These are phyloP conservation scores for Arachis stenosperma DNA, from an alignment of 306 rosid genomes.

Conservation along the genomic window DNA sequence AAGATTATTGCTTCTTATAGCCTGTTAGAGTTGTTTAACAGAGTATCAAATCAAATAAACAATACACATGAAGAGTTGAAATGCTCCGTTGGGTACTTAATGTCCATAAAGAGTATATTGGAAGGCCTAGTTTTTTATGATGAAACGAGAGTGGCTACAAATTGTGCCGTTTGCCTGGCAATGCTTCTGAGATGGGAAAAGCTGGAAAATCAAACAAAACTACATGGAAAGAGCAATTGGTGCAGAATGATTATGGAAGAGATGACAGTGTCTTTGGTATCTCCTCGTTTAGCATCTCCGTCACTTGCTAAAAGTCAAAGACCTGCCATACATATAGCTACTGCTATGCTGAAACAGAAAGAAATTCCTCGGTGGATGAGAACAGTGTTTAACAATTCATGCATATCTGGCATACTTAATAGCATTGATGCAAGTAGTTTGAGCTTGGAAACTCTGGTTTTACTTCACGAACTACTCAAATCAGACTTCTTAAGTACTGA, in stretches of 20 bases:
- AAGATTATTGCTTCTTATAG: constrained; percentile 74
- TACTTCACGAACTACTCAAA: constrained; percentile 67
- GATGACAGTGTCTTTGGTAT: constrained; percentile 66
- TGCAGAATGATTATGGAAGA: constrained; percentile 84
- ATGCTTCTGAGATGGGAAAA: constrained; percentile 67
- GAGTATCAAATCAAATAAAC: constrained; percentile 64
- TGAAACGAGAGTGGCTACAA: constrained; percentile 72
- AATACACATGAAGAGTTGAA: constrained; percentile 54
- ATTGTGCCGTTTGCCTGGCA: constrained; percentile 74
- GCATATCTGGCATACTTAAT: constrained; percentile 73
- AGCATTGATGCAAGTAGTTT: constrained; percentile 57
- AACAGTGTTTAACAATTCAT: constrained; percentile 59
- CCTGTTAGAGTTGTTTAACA: constrained; percentile 70
- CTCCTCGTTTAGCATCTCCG: constrained; percentile 67
- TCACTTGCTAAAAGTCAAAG: constrained; percentile 53
- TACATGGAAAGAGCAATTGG: constrained; percentile 60
- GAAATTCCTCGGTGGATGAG: constrained; percentile 75
- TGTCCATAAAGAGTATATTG: constrained; percentile 65
- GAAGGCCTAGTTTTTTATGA: constrained; percentile 73
- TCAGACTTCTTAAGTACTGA: constrained; percentile 56
- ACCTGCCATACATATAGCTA: constrained; percentile 65
- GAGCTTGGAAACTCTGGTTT: constrained; percentile 61
- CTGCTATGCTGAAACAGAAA: constrained; percentile 60
- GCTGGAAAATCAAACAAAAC: constrained; percentile 43
- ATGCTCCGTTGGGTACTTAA: constrained; percentile 56